Evolutionary conservation across 768 basidiomycete genomes (phyloP), one percentile per base, ranked within the genome.

Genomic region (Galerina sulciceps): DNA sequence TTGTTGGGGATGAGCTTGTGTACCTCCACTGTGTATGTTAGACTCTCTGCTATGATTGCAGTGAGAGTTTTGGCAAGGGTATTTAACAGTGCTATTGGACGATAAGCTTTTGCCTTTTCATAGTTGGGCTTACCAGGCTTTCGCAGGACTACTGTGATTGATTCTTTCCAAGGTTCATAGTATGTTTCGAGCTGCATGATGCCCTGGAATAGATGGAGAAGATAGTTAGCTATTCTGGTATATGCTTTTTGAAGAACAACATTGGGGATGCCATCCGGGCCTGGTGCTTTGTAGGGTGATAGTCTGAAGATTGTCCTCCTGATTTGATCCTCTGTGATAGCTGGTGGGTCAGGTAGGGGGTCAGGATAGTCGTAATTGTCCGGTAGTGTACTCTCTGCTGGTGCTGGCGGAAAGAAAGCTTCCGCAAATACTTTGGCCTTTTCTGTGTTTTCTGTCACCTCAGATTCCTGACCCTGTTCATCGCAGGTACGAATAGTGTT

Each of bases 41-140:
- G 35, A 14, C 65, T 53, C 4, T 72, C 69, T 18, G 69, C 64
- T 0, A 73, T 46, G 1, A 59, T 53, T 10, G 66, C 26, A 1
- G 66, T 64, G 0, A 74, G 68, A 0, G 73, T 34, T 26, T 80
- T 81, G 0, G 62, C 67, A 0, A 71, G 53, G 0, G 72, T 73
- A 23, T 73, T 55, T 0, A 78, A 63, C 0, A 81, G 73, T 0
- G 72, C 72, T 3, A 82, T 77, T 0, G 78, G 81, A 0, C 72
- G 52, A 42, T 74, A 76, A 0, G 76, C 69, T 42, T 74, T 75
- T 0, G 79, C 57, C 0, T 60, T 18, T 0, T 69, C 53, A 64
- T 82, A 81, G 58, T 71, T 52, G 0, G 67, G 53, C 38, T 72
- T 71, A 0, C 74, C 73, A 0, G 77, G 79, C 55, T 82, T 81